A percentile compares a stretch with the other conserved stretches of the same genome.
phyloP scores from a whole-genome alignment of 1,284 basidiomycete species.

The Ustilago sp. region DNA sequence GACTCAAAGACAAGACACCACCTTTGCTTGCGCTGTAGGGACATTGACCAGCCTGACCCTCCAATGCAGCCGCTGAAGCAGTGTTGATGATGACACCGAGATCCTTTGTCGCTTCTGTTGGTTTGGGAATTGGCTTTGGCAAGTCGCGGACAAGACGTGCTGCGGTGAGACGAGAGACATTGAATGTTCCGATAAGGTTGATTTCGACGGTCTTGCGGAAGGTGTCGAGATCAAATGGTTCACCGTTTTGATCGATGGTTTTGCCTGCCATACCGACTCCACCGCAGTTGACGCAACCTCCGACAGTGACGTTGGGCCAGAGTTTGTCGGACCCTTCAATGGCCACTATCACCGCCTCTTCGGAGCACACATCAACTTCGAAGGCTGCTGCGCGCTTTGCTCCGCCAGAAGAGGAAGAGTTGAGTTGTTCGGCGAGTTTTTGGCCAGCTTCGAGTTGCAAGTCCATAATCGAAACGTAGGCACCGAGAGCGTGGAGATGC shows the following conservation, averaged over 20 bases:
- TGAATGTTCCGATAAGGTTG: constrained; percentile 67
- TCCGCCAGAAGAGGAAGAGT: constrained; percentile 6
- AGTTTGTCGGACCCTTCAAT: constrained; percentile 50
- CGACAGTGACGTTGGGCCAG: constrained; percentile 56
- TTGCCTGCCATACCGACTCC: constrained; percentile 70
- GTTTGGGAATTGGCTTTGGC: constrained; percentile 43
- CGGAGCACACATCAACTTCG: constrained; percentile 64
- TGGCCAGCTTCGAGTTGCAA: constrained; percentile 44
- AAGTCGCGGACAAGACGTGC: constrained; percentile 60
- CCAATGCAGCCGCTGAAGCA: constrained; percentile 65
- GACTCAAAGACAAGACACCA: constrained; percentile 63
- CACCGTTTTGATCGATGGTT: constrained; percentile 62
- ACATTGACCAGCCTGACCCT: constrained; percentile 70
- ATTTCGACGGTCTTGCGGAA: constrained; percentile 65
- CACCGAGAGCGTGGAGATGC: constrained; percentile 55
- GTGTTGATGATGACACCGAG: constrained; percentile 70
- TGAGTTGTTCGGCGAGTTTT: constrained; percentile 41
- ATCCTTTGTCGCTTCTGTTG: constrained; percentile 54
- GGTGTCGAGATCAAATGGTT: constrained; percentile 65
- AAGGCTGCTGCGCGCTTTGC: constrained; percentile 43
- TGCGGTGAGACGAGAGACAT: constrained; percentile 68
- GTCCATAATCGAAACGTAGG: constrained; percentile 62
- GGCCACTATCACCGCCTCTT: constrained; percentile 58
- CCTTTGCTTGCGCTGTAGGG: constrained; percentile 68
- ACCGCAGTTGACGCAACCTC: constrained; percentile 69